Evolutionary conservation across 805 yeast genomes (phyloP).

Genomic region (Myxozyma lipomycoides): DNA sequence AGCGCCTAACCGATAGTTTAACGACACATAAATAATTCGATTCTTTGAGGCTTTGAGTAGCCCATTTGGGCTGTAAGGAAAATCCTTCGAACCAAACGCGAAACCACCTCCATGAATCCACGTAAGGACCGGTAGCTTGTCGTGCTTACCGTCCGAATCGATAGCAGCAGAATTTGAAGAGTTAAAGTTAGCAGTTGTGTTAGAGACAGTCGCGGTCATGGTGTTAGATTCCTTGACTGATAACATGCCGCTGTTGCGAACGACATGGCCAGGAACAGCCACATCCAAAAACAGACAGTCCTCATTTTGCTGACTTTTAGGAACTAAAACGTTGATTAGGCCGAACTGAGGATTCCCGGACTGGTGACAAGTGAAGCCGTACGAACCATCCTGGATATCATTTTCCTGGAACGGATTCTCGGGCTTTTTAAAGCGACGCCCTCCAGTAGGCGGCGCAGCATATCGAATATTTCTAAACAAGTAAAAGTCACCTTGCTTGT

Average conservation of each 20-base stretch:
- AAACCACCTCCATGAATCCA: conserved; percentile 31
- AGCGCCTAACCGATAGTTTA: conserved; percentile 34
- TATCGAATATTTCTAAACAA: too few species aligned
- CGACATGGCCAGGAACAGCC: conserved; percentile 18
- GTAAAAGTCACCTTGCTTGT: conserved; percentile 11
- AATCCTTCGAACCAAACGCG: conserved; percentile 23
- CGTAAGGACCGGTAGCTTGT: conserved; percentile 17
- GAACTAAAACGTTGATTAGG: conserved; percentile 8
- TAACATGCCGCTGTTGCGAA: not conserved
- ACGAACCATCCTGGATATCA: conserved; percentile 19
- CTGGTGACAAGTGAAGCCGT: conserved; percentile 23
- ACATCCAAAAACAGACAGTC: conserved; percentile 27
- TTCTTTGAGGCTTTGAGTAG: conserved; percentile 15
- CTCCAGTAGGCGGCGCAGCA: too few species aligned
- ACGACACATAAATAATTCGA: conserved; percentile 22
- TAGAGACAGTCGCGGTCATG: too few species aligned
- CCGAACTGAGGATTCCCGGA: conserved; percentile 11
- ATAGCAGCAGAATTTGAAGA: too few species aligned
- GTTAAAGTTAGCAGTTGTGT: not conserved
- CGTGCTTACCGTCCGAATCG: not conserved
- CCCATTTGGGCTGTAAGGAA: conserved; percentile 17
- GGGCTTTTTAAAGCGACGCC: too few species aligned
- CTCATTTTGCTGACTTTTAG: conserved; percentile 28
- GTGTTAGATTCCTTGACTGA: too few species aligned
- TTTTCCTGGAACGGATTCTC: too few species aligned